Percentiles rank a stretch among this genome's conserved stretches.
These are phyloP conservation scores for Smittium mucronatum DNA, from an alignment of 371 early-diverging fungal species.

Conservation along the genomic window DNA sequence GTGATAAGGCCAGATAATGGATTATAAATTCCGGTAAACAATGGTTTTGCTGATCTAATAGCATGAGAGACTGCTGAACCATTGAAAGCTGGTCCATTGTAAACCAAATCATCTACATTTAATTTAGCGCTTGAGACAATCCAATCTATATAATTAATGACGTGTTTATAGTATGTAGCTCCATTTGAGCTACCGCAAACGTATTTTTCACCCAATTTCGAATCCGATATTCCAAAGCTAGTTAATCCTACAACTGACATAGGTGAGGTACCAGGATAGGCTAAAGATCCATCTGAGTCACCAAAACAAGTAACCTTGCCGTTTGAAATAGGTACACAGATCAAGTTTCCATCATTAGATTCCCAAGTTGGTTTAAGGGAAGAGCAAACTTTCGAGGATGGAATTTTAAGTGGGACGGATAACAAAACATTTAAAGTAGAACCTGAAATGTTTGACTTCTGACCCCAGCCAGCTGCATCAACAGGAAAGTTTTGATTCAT, in stretches of 20 bases:
- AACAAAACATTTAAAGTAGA: conserved; percentile 14
- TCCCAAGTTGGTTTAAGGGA: conserved; percentile 9
- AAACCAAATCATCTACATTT: too few species aligned
- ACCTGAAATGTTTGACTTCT: background rate
- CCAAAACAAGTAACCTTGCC: conserved; percentile 28
- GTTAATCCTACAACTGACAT: conserved; percentile 5
- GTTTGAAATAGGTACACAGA: conserved; percentile 21
- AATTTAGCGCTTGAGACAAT: background rate
- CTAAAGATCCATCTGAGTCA: conserved; percentile 30
- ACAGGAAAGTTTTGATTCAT: background rate
- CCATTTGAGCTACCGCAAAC: background rate
- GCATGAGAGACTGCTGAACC: too few species aligned
- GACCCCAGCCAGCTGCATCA: conserved; percentile 11
- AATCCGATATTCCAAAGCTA: background rate
- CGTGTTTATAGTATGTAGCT: conserved; percentile 1
- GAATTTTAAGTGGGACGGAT: conserved; percentile 18
- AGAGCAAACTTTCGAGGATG: conserved; percentile 12
- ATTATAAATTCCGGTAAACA: too few species aligned
- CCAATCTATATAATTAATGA: background rate
- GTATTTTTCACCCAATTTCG: background rate
- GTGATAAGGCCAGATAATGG: too few species aligned
- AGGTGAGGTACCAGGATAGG: background rate
- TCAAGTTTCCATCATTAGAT: conserved; percentile 4
- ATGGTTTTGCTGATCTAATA: too few species aligned
- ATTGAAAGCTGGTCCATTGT: too few species aligned